Percentiles rank a stretch among this genome's conserved stretches.
phyloP scores from a whole-genome alignment of 768 basidiomycete genomes.

The Chlorophyllum brunneum region DNA sequence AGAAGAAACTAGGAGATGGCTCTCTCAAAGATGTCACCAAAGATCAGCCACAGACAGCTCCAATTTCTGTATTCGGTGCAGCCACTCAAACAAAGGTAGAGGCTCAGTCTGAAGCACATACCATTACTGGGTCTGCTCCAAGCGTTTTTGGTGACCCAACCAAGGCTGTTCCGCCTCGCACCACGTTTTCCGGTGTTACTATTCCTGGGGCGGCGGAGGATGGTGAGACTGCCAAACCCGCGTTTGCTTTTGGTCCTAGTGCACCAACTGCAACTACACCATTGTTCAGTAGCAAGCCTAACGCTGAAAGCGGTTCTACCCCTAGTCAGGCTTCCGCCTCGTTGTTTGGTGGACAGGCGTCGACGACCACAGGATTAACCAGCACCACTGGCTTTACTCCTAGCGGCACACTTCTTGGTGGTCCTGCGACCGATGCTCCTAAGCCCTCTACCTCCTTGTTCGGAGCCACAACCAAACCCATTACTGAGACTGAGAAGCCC shows the following conservation, averaged over 20 bases:
- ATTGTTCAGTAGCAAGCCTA: slow-evolving; percentile 2
- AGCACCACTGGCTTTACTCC: background rate
- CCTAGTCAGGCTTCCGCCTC: slow-evolving; percentile 14
- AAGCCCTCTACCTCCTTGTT: slow-evolving; percentile 18
- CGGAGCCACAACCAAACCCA: slow-evolving; percentile 15
- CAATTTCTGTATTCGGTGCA: slow-evolving; percentile 9
- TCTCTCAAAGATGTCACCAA: background rate
- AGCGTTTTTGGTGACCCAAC: background rate
- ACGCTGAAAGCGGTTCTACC: background rate
- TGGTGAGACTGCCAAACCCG: background rate
- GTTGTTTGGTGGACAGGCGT: slow-evolving; percentile 13
- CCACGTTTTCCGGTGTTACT: background rate
- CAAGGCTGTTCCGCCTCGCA: background rate
- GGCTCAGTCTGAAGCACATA: background rate
- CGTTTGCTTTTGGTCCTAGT: slow-evolving; percentile 16
- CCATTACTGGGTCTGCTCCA: background rate
- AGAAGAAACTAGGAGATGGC: slow-evolving; percentile 20
- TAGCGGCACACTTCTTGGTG: background rate
- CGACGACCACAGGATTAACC: background rate
- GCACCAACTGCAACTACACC: slow-evolving; percentile 3
- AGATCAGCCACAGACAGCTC: background rate
- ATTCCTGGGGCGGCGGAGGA: background rate
- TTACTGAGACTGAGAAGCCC: slow-evolving; percentile 8
- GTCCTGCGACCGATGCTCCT: slow-evolving; percentile 6
- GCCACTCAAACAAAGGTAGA: background rate